Percentiles rank a stretch among this genome's conserved stretches.
These are phyloP conservation scores for Daldinia sp. DNA, from an alignment of 2,329 filamentous ascomycete genomes.

Conservation along the genomic window DNA sequence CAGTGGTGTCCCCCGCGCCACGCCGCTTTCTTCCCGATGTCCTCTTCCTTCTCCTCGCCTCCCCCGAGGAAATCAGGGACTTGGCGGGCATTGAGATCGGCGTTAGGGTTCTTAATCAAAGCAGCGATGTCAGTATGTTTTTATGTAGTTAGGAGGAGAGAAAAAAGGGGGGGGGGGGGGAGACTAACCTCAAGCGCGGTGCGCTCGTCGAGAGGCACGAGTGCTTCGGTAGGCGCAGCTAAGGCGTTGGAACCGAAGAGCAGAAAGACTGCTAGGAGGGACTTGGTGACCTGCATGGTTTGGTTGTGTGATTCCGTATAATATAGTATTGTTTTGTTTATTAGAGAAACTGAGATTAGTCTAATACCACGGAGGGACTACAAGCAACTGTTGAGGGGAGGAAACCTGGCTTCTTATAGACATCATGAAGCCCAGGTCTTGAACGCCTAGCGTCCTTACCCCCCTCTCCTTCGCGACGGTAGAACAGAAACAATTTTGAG, in stretches of 20 bases:
- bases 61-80: not conserved
- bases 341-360: not conserved
- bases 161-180: not conserved
- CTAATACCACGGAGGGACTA: not conserved
- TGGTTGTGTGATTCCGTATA: not conserved
- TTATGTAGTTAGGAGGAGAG: not conserved
- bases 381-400: not conserved
- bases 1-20: constrained; percentile 1
- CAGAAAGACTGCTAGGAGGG: constrained; percentile 45
- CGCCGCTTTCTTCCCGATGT: not conserved
- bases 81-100: not conserved
- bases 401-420: constrained; percentile 31
- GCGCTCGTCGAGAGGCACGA: constrained; percentile 20
- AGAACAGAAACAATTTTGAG: constrained; percentile 18
- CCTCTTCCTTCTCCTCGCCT: not conserved
- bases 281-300: constrained; percentile 46
- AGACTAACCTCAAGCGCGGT: constrained; percentile 19
- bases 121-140: not conserved
- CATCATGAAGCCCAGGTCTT: not conserved
- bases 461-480: not conserved
- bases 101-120: not conserved
- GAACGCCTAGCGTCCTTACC: not conserved
- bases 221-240: constrained; percentile 37
- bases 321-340: not conserved
- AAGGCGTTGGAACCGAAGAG: constrained; percentile 42